These are phyloP conservation scores for Trebouxia gelatinosa DNA, from an alignment of 163 green algal species.

Conservation along the genomic window DNA sequence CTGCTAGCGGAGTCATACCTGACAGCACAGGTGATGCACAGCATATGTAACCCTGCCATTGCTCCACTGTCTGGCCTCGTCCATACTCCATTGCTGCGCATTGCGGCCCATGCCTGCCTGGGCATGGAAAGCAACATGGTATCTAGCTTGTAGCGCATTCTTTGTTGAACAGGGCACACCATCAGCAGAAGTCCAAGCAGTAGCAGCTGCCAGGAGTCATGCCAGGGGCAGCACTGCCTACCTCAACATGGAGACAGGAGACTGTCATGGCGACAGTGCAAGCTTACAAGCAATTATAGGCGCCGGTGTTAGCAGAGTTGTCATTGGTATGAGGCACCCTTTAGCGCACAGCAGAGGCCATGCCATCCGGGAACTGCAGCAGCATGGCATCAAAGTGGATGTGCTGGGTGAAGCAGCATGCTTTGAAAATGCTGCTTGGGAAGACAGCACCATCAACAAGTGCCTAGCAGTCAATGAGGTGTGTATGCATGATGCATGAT, in stretches of 20 bases:
- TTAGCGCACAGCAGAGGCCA: slow-evolving; percentile 68
- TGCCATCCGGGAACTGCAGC: slow-evolving; percentile 61
- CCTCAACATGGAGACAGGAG: slow-evolving; percentile 88
- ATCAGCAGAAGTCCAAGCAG: slow-evolving; percentile 76
- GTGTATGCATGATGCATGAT: background rate
- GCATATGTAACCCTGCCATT: background rate
- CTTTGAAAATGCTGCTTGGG: background rate
- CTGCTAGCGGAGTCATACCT: slow-evolving; percentile 53
- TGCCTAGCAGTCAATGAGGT: slow-evolving; percentile 77
- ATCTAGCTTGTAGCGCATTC: background rate
- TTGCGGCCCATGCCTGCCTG: background rate
- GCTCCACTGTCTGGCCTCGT: no score
- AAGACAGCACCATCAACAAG: slow-evolving; percentile 38
- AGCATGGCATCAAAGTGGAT: slow-evolving; percentile 58
- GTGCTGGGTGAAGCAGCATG: slow-evolving; percentile 47
- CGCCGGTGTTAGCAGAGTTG: slow-evolving; percentile 76
- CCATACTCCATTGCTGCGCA: no score
- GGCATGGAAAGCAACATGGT: background rate
- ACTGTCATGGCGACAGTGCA: slow-evolving; percentile 84
- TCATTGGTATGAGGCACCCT: slow-evolving; percentile 90
- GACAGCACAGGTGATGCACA: slow-evolving; percentile 55
- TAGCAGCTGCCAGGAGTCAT: slow-evolving; percentile 42
- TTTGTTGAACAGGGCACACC: slow-evolving; percentile 66
- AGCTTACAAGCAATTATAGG: slow-evolving; percentile 69
- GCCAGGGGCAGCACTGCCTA: slow-evolving; percentile 78